phyloP scores from a whole-genome alignment of 2,329 filamentous ascomycete genomes.

The Fusarium staphyleae region DNA sequence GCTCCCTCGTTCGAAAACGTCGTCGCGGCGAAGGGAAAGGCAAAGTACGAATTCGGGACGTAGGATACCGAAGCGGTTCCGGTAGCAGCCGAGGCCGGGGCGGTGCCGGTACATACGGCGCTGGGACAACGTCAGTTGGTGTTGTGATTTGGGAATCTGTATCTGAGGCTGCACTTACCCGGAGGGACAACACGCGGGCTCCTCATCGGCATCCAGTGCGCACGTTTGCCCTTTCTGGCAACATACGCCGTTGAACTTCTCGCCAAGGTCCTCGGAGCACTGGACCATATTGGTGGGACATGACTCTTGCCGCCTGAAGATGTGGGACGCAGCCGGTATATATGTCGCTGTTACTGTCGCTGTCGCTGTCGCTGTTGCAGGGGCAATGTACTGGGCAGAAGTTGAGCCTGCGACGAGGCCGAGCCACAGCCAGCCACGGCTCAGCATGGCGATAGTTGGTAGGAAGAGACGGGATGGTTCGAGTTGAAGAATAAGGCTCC shows the following conservation, averaged over 20 bases:
- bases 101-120: conserved; percentile 63
- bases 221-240: conserved; percentile 60
- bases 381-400: conserved; percentile 28
- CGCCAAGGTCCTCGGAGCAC: conserved; percentile 56
- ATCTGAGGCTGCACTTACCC: conserved; percentile 49
- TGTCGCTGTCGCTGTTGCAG: conserved; percentile 24
- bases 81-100: conserved; percentile 51
- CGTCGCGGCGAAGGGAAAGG: conserved; percentile 65
- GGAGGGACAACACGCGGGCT: conserved; percentile 62
- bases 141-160: not conserved
- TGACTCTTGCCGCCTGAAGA: conserved; percentile 41
- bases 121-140: conserved; percentile 44
- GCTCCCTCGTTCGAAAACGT: conserved; percentile 58
- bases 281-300: conserved; percentile 60
- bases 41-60: conserved; percentile 65
- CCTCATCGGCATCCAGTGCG: conserved; percentile 55
- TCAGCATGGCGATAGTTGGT: conserved; percentile 32
- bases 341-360: conserved; percentile 28
- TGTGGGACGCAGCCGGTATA: conserved; percentile 30
- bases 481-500: conserved; percentile 6
- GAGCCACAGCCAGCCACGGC: conserved; percentile 32
- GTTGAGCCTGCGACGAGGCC: conserved; percentile 31
- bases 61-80: conserved; percentile 54
- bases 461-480: conserved; percentile 7
- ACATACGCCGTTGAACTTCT: conserved; percentile 57